Percentiles rank a stretch among this genome's conserved stretches.
Evolutionary conservation across 2,329 filamentous ascomycete genomes (phyloP).

Genomic region (Trichoderma koningiopsis): DNA sequence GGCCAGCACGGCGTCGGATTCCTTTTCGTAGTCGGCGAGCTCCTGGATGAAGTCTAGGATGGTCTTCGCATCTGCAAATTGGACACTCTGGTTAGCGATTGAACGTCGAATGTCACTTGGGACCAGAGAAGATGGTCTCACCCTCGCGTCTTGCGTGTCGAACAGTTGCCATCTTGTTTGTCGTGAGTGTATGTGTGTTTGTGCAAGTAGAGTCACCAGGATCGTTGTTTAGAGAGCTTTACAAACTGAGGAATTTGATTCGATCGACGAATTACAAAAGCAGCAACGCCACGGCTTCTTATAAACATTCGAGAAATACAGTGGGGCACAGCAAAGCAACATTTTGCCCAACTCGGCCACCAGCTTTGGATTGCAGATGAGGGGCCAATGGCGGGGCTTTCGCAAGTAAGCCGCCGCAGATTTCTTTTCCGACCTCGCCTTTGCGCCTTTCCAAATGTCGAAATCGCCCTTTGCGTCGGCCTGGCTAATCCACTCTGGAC

Average conservation of each 20-base stretch:
- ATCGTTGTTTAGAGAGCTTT: not conserved
- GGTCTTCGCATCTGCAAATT: constrained; percentile 69
- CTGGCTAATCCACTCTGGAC: not conserved
- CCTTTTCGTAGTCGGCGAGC: constrained; percentile 85
- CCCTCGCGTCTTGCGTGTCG: constrained; percentile 25
- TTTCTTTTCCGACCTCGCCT: not conserved
- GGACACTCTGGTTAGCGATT: constrained; percentile 19
- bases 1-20: constrained; percentile 71
- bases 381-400: constrained; percentile 13
- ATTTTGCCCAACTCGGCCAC: constrained; percentile 1
- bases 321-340: constrained; percentile 1
- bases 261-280: not conserved
- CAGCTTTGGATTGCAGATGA: not conserved
- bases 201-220: not conserved
- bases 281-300: constrained; percentile 1
- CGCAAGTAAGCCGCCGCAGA: constrained; percentile 12
- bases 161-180: constrained; percentile 17
- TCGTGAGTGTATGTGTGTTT: not conserved
- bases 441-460: constrained; percentile 20
- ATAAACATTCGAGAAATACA: not conserved
- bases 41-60: constrained; percentile 83
- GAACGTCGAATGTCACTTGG: not conserved
- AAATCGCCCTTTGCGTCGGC: constrained; percentile 16
- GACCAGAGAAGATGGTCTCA: not conserved
- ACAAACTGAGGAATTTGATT: not conserved